These are phyloP conservation scores for Gossypium trilobum DNA, from an alignment of 441 rosid genomes.

Conservation along the genomic window DNA sequence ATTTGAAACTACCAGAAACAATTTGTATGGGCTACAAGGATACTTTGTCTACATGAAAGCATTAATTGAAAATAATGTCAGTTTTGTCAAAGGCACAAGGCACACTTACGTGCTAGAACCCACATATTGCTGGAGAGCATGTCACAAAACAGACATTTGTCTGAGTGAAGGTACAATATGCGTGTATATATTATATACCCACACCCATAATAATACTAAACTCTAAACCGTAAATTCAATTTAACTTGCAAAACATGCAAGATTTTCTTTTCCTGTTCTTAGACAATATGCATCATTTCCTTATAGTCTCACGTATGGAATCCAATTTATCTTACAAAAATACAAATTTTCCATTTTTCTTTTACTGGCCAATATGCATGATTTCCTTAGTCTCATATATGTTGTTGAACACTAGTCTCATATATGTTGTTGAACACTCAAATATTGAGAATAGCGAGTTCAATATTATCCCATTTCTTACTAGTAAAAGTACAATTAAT, in stretches of 20 bases:
- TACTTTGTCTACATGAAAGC: background rate
- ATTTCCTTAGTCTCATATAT: background rate
- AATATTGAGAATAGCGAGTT: too few species aligned
- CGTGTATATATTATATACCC: too few species aligned
- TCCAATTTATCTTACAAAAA: background rate
- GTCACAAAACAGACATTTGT: background rate
- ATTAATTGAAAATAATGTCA: background rate
- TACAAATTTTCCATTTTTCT: background rate
- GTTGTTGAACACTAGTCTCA: too few species aligned
- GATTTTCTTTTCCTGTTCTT: too few species aligned
- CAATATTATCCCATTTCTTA: too few species aligned
- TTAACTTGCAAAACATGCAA: background rate
- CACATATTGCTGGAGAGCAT: background rate
- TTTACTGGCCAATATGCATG: background rate
- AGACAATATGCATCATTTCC: background rate
- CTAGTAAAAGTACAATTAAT: too few species aligned
- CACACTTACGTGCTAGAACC: background rate
- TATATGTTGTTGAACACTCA: background rate
- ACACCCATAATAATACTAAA: background rate
- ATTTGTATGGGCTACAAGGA: background rate
- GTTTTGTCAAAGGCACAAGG: background rate
- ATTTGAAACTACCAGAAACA: background rate
- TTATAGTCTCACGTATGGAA: background rate
- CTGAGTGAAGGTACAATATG: background rate
- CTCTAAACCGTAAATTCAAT: background rate